Percentiles rank a stretch among this genome's conserved stretches.
phyloP scores from a whole-genome alignment of 805 yeast species.

The Candida stauntonica region DNA sequence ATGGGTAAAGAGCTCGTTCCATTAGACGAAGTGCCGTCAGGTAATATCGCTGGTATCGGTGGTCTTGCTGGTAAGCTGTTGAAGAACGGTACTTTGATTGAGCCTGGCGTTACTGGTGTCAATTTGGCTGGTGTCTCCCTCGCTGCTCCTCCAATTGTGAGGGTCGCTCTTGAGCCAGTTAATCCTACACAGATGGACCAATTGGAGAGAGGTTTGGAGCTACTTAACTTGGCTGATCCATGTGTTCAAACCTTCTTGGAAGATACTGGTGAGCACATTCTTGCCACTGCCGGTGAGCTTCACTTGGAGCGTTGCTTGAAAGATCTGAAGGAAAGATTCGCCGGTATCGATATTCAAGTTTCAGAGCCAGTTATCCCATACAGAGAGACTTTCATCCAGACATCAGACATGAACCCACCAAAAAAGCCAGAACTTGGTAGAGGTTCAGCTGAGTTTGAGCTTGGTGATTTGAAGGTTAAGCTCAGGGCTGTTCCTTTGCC shows the following conservation, averaged over 20 bases:
- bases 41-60: conserved; percentile 90
- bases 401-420: conserved; percentile 48
- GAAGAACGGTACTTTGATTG: conserved; percentile 80
- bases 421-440: conserved; percentile 43
- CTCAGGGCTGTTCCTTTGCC: conserved; percentile 54
- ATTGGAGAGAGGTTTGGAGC: conserved; percentile 71
- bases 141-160: conserved; percentile 84
- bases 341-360: conserved; percentile 78
- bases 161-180: conserved; percentile 93
- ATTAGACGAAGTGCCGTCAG: conserved; percentile 82
- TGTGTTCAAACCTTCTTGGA: conserved; percentile 84
- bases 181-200: conserved; percentile 76
- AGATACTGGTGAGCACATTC: conserved; percentile 88
- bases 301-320: conserved; percentile 93
- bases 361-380: conserved; percentile 95
- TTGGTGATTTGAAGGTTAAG: conserved; percentile 45
- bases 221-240: conserved; percentile 87
- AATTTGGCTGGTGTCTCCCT: conserved; percentile 72
- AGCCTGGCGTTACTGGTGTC: conserved; percentile 55
- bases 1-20: conserved; percentile 92
- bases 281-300: conserved; percentile 94
- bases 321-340: conserved; percentile 87
- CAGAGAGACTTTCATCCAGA: conserved; percentile 69
- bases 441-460: conserved; percentile 44
- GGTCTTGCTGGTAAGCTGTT: conserved; percentile 80